A percentile compares a stretch with the other conserved stretches of the same genome.
phyloP scores from a whole-genome alignment of 768 basidiomycete species.

The Hericium coralloides region DNA sequence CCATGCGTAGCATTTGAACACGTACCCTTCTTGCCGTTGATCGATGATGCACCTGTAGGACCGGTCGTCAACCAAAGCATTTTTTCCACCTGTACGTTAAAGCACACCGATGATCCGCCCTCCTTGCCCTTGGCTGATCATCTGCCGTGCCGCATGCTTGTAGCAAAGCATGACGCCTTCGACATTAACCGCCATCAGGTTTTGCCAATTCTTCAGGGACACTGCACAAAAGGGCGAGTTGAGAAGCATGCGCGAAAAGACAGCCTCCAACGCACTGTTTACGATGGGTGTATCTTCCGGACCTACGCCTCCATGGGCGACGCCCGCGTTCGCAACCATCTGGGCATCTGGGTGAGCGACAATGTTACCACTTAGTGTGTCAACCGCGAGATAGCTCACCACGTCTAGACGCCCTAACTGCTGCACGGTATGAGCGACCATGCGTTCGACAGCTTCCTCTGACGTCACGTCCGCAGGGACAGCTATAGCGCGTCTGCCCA shows the following conservation, averaged over 20 bases:
- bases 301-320: not conserved
- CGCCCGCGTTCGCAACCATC: slow-evolving; percentile 14
- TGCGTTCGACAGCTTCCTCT: not conserved
- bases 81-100: not conserved
- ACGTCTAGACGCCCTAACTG: slow-evolving; percentile 9
- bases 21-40: slow-evolving; percentile 7
- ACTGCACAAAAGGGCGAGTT: not conserved
- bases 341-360: not conserved
- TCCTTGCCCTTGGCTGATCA: slow-evolving; percentile 12
- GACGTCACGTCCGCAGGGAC: slow-evolving; percentile 4
- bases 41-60: slow-evolving; percentile 5
- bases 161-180: slow-evolving; percentile 17
- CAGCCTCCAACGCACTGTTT: slow-evolving; percentile 1
- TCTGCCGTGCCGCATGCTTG: slow-evolving; percentile 15
- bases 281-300: not conserved
- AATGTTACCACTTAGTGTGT: not conserved
- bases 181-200: slow-evolving; percentile 4
- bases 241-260: too few relatives aligned
- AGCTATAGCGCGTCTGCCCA: slow-evolving; percentile 2
- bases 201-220: slow-evolving; percentile 1
- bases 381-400: not conserved
- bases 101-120: slow-evolving; percentile 10
- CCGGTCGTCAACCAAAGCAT: not conserved
- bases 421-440: slow-evolving; percentile 3
- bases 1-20: not conserved